Conservation (phyloP, 805 yeast genomes). For the Isabelozyma rhagii region DNA sequence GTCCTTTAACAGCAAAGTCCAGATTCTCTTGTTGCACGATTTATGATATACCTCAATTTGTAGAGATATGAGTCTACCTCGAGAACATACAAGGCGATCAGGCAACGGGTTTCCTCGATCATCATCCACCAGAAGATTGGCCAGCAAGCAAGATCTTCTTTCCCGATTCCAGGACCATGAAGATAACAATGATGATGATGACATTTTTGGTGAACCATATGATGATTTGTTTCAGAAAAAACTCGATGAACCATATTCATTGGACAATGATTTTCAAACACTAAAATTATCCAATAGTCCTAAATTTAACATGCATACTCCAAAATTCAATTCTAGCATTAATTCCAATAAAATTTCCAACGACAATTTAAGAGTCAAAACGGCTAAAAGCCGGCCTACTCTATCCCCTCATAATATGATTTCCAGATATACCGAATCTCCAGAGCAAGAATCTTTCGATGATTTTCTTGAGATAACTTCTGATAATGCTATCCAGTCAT, state of each 20-base stretch:
- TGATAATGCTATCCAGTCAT: neutral
- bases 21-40: no score
- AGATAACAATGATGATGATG: conserved; percentile 1
- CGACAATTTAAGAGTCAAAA: neutral
- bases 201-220: neutral
- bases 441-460: conserved; percentile 1
- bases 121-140: neutral
- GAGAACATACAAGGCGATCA: neutral
- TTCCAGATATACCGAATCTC: neutral
- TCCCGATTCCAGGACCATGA: conserved; percentile 16
- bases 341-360: neutral
- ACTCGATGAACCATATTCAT: conserved; percentile 5
- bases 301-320: neutral
- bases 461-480: conserved; percentile 2
- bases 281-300: conserved; percentile 9
- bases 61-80: neutral
- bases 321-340: neutral
- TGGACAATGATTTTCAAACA: conserved; percentile 26
- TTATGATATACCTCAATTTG: neutral
- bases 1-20: no score
- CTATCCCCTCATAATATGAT: neutral
- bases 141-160: conserved; percentile 17
- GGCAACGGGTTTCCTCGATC: neutral
- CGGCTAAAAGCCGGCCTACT: neutral
- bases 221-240: conserved; percentile 22